Base-by-base conservation (phyloP, 371 early-diverging fungal genomes). In the Capillidium rhysosporum region DNA sequence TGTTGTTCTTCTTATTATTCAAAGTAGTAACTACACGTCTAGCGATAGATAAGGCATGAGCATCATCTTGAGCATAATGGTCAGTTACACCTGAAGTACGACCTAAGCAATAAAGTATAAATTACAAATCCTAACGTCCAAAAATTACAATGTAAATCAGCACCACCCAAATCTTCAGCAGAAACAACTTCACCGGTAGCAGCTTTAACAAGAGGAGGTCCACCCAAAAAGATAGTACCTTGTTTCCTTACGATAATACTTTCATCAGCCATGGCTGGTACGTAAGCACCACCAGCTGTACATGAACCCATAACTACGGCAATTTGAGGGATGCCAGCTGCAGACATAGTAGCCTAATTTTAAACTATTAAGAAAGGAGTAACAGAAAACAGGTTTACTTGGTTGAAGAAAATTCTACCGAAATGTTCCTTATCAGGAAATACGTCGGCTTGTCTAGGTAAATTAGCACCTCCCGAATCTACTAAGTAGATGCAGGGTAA, bases 211-310 rank as follows among this genome's bases (percentile, higher is more conserved):
- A 91, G 65, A 40, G 97, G 97, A 45, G 97, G 97, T 1, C 97
- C 97, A 10, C 79, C 97, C 65, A 95, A 75, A 71, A 97, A 97
- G 59, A 97, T 93, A 8, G 97, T 97, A 18, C 97, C 97, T 67
- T 97, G 93, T 46, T 87, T 84, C 52, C 73, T 70, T 46, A 97
- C 95, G 67, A 97, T 97, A 56, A 97, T 82, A 69, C 85, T 86
- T 69, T 97, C 95, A 59, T 95, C 96, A 18, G 95, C 89, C 97
- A 97, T 97, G 28, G 95, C 95, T 39, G 97, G 97, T 18, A 94
- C 93, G 64, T 97, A 97, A 5, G 97, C 97, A 56, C 97, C 96
- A 61, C 90, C 97, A 23, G 97, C 97, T n/a, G 94, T 93, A 74
- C 95, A 97, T 7, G 89, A 89, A 9, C 98, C 98, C 76, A 97